Percentiles rank a stretch among this genome's conserved stretches.
Conservation (phyloP, 345 rosid genomes). For the Syzygium oleosum region DNA sequence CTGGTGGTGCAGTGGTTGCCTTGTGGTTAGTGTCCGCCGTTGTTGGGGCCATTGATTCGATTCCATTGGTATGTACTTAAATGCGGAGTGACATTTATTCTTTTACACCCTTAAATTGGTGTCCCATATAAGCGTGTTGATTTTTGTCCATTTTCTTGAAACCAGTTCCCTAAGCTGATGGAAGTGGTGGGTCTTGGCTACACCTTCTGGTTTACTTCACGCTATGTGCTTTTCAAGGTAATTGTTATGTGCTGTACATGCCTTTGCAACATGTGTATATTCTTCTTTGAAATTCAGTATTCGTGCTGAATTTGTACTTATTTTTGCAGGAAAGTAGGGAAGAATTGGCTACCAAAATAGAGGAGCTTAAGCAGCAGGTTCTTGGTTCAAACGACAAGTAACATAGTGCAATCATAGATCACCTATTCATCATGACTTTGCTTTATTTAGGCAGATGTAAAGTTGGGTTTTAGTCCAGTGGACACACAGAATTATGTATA, state of each 20-base stretch:
- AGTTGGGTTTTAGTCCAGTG: neutral
- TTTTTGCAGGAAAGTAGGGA: slow-evolving; percentile 52
- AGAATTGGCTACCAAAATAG: slow-evolving; percentile 52
- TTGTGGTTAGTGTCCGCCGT: slow-evolving; percentile 52
- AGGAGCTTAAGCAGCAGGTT: slow-evolving; percentile 62
- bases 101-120: neutral
- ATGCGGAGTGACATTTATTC: neutral
- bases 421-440: neutral
- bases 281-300: neutral
- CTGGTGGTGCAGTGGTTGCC: slow-evolving; percentile 53
- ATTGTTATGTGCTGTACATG: neutral
- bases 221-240: slow-evolving; percentile 85
- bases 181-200: slow-evolving; percentile 91
- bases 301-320: neutral
- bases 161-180: slow-evolving; percentile 78
- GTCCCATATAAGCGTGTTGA: neutral
- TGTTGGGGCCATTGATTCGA: slow-evolving; percentile 69
- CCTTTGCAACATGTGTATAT: neutral
- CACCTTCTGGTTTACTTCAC: slow-evolving; percentile 68
- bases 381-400: slow-evolving; percentile 52
- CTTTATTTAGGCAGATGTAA: neutral
- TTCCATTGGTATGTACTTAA: slow-evolving; percentile 63
- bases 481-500: neutral
- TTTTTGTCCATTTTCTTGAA: neutral
- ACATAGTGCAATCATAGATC: neutral